Conservation (phyloP, 495 filamentous ascomycete genomes). For the Podospora bellae-mahoneyi region DNA sequence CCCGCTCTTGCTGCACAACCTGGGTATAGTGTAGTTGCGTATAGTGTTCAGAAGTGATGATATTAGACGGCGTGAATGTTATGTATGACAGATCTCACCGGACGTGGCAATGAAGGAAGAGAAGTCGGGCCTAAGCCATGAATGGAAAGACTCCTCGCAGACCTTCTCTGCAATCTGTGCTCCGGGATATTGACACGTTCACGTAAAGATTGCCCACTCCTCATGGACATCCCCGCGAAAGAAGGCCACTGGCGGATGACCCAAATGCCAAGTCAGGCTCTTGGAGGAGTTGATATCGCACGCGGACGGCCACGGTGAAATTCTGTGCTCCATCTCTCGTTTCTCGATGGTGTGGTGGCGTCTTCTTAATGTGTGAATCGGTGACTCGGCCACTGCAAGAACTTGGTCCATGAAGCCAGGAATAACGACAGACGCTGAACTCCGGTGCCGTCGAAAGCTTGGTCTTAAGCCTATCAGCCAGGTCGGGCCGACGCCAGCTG, state of each 20-base stretch:
- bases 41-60: too few species aligned
- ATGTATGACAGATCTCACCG: too few species aligned
- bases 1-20: too few species aligned
- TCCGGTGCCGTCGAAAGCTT: conserved; percentile 10
- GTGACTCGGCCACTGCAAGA: conserved; percentile 8
- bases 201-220: conserved; percentile 17
- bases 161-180: conserved; percentile 19
- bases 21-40: too few species aligned
- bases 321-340: conserved; percentile 14
- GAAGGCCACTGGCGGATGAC: conserved; percentile 18
- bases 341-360: not conserved
- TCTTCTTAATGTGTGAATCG: not conserved
- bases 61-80: too few species aligned
- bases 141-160: conserved; percentile 18
- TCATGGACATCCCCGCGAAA: conserved; percentile 1
- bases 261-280: conserved; percentile 21
- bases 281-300: conserved; percentile 11
- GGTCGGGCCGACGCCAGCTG: not conserved
- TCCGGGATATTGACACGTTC: conserved; percentile 24
- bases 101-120: too few species aligned
- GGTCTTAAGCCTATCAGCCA: not conserved
- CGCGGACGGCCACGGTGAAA: conserved; percentile 25
- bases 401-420: conserved; percentile 22
- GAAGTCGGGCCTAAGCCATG: conserved; percentile 17
- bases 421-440: conserved; percentile 22